Base-by-base conservation (phyloP, 2,329 filamentous ascomycete species). In the Diplodia seriata region DNA sequence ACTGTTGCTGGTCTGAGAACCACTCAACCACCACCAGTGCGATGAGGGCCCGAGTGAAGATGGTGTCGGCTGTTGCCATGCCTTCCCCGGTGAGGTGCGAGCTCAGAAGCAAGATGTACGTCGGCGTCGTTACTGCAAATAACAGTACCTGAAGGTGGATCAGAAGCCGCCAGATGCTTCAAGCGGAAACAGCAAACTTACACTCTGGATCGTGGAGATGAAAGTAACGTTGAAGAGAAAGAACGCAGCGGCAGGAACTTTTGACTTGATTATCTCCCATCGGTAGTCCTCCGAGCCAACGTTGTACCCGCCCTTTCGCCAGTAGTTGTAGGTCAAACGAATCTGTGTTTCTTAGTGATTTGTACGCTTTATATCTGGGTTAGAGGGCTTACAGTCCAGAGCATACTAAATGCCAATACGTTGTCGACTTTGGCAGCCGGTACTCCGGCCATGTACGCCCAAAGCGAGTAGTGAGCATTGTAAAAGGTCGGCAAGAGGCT, bases 281-380 rank as follows among this genome's bases (percentile, higher is more conserved):
- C 95, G 87, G 79, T 99, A 99, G 79, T 99, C 95, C 80, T 99
- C 94, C 18, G 91, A 94, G 47, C 95, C 94, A 71, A 94, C 84
- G 18, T 85, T 83, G 78, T 99, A 99, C 29, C 95, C 95, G 49
- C 95, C 95, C 78, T 92, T 97, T 68, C 95, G 90, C 90, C 91
- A 97, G 82, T 97, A 99, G 81, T 99, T 99, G 84, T 87, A 98
- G 2, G 94, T 98, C 79, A 99, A 83, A 12, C 95, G 91, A 68
- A 82, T 77, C 91, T 93, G 72, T n/a, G 3, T 29, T 23, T 9
- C 29, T 68, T 20, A 68, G 66, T 43, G 18, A 11, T 29, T 29
- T 33, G 38, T 8, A 3, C 20, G 18, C 7, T 40, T 23, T 8
- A 11, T 29, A 7, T 9, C 2, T 12, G 31, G 31, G 11, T 4